Conservation (phyloP, 805 yeast genomes). For the Jamesozyma rosinii region DNA sequence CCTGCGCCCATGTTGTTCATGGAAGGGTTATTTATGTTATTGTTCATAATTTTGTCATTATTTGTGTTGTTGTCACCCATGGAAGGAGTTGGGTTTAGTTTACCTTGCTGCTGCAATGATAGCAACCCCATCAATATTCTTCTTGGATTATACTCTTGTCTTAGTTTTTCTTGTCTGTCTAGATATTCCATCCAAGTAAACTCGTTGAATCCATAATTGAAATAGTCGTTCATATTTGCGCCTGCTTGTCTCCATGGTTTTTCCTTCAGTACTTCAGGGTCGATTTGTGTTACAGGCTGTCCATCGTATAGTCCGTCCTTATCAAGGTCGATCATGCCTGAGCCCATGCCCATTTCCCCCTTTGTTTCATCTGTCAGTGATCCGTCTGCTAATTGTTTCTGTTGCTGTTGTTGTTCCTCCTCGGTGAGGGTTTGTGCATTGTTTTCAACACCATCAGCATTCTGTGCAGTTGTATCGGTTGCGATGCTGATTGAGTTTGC, state of each 20-base stretch:
- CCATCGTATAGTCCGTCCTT: conserved; percentile 49
- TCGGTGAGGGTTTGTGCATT: conserved; percentile 6
- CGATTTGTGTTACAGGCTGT: conserved; percentile 69
- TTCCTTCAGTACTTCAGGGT: conserved; percentile 72
- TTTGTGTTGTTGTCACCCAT: conserved; percentile 9
- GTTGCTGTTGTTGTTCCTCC: neutral
- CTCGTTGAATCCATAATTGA: conserved; percentile 95
- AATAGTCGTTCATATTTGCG: conserved; percentile 87
- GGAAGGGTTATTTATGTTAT: conserved; percentile 1
- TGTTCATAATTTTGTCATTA: neutral
- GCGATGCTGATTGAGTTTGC: conserved; percentile 7
- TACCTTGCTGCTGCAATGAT: conserved; percentile 30
- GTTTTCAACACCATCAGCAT: conserved; percentile 8
- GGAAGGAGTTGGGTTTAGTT: conserved; percentile 34
- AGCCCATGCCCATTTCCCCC: conserved; percentile 1
- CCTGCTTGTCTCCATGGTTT: conserved; percentile 99
- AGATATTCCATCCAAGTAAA: conserved; percentile 92
- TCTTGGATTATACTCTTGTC: conserved; percentile 75
- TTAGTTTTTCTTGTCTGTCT: conserved; percentile 70
- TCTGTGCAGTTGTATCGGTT: conserved; percentile 11
- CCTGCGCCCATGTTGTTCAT: conserved; percentile 13
- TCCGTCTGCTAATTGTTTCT: neutral
- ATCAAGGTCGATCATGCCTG: conserved; percentile 27
- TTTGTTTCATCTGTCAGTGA: conserved; percentile 2
- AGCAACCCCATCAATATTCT: conserved; percentile 54